Evolutionary conservation across 176 grass and related monocot species (phyloP), one percentile per base, ranked within the genome.

Genomic region (Tillandsia leiboldiana): DNA sequence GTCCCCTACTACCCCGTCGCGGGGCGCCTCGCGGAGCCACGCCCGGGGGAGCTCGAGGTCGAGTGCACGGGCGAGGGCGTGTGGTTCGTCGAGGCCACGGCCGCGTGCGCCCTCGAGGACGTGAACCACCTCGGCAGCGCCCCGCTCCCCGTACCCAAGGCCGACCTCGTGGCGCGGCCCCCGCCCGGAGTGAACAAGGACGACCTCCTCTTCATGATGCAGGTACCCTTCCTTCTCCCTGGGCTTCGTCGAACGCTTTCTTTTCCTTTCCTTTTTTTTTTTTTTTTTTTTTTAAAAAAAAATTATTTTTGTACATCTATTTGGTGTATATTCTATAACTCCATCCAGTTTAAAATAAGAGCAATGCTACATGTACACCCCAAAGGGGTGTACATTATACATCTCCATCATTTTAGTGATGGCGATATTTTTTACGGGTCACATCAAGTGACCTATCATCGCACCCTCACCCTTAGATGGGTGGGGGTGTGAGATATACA

Each of bases 61-160:
- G 79, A 68, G 23, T 81, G 79, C 72, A 81, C 72, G 2, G 52
- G 79, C 53, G 79, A 81, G 48, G 79, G 79, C n/a, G 66, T 81
- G 18, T 81, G 79, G 79, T 81, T 73, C 27, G 53, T 72, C 14
- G 54, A 69, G 26, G 77, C 77, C 9, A 2, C 33, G 26, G 68
- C 83, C 0, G 66, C 4, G 65, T 80, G 68, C 69, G 53, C 42
- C 13, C 53, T 85, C 7, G 11, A 62, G 48, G 76, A 85, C 5
- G 48, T 50, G 26, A 20, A 47, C 52, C 64, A 68, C 49, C 42
- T 85, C 9, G 26, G 67, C 42, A 18, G 42, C 3, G 59, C 62
- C 0, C 15, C 54, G 20, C 53, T 10, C 56, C 17, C 53, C 50
- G 5, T 75, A 10, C 27, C 63, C 63, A 53, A 66, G 24, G 73